These are phyloP conservation scores for Penicillium robsamsonii DNA, from an alignment of 495 filamentous ascomycete species.

Conservation along the genomic window DNA sequence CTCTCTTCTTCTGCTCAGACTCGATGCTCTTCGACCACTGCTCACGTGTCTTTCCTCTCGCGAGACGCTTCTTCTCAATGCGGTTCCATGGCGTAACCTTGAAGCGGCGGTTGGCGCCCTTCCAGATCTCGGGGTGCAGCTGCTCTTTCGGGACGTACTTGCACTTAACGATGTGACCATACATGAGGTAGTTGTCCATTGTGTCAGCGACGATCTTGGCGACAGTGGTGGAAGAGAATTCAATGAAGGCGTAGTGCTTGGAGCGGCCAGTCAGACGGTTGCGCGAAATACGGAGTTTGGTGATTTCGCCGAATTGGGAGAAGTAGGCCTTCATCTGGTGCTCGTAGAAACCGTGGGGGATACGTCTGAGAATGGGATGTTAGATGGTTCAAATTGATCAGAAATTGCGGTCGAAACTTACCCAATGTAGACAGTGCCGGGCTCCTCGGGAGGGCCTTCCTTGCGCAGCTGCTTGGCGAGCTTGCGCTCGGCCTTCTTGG, in stretches of 20 bases:
- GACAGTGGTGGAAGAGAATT: slow-evolving; percentile 75
- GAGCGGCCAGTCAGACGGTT: slow-evolving; percentile 83
- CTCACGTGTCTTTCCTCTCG: slow-evolving; percentile 65
- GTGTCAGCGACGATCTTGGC: slow-evolving; percentile 87
- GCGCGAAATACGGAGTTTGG: slow-evolving; percentile 78
- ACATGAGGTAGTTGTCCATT: slow-evolving; percentile 97
- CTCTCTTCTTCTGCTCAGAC: slow-evolving; percentile 66
- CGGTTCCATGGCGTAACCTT: slow-evolving; percentile 83
- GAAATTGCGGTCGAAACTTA: slow-evolving; percentile 25
- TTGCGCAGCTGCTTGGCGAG: slow-evolving; percentile 51
- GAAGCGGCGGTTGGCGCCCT: slow-evolving; percentile 83
- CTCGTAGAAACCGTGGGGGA: slow-evolving; percentile 96
- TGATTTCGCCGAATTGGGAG: slow-evolving; percentile 87
- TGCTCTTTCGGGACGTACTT: slow-evolving; percentile 72
- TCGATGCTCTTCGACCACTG: slow-evolving; percentile 71
- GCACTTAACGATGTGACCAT: slow-evolving; percentile 86
- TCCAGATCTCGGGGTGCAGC: slow-evolving; percentile 77
- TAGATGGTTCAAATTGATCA: slow-evolving; percentile 15
- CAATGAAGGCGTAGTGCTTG: slow-evolving; percentile 91
- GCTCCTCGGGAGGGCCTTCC: slow-evolving; percentile 45
- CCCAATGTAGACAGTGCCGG: slow-evolving; percentile 84
- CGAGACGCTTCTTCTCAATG: slow-evolving; percentile 70
- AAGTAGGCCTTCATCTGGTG: slow-evolving; percentile 93
- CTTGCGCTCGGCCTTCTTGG: slow-evolving; percentile 61
- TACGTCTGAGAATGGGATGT: slow-evolving; percentile 49